phyloP scores from a whole-genome alignment of 2,329 filamentous ascomycete species.

The Aspergillus latus region DNA sequence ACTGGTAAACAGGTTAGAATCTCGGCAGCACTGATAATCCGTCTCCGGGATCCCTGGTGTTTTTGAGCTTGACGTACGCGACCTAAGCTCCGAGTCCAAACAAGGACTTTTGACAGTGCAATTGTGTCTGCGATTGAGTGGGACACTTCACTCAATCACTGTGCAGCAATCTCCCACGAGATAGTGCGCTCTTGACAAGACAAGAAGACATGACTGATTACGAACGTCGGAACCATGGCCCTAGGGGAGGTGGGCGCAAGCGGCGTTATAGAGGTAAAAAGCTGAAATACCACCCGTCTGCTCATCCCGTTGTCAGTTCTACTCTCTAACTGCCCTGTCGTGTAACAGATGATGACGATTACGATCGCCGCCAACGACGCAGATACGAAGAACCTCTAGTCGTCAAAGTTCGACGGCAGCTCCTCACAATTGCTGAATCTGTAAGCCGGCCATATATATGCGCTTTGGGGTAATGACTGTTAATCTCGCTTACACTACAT shows the following conservation, averaged over 20 bases:
- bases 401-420: conserved; percentile 72
- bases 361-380: conserved; percentile 70
- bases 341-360: conserved; percentile 69
- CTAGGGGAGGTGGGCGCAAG: conserved; percentile 61
- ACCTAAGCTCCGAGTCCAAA: conserved; percentile 6
- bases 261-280: conserved; percentile 71
- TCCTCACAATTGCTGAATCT: conserved; percentile 78
- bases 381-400: conserved; percentile 71
- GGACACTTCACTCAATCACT: not conserved
- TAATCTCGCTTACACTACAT: conserved; percentile 3
- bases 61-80: conserved; percentile 19
- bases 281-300: not conserved
- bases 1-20: too few relatives aligned
- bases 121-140: not conserved
- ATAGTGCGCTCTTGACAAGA: not conserved
- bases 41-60: conserved; percentile 18
- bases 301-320: not conserved
- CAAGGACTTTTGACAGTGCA: conserved; percentile 11
- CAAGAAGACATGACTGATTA: conserved; percentile 51
- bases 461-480: not conserved
- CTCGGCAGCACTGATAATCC: conserved; percentile 24
- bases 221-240: conserved; percentile 56
- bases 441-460: conserved; percentile 31
- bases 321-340: conserved; percentile 3
- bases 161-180: too few relatives aligned